phyloP scores from a whole-genome alignment of 371 early-diverging fungal genomes.

The Zopfochytrium polystomum region DNA sequence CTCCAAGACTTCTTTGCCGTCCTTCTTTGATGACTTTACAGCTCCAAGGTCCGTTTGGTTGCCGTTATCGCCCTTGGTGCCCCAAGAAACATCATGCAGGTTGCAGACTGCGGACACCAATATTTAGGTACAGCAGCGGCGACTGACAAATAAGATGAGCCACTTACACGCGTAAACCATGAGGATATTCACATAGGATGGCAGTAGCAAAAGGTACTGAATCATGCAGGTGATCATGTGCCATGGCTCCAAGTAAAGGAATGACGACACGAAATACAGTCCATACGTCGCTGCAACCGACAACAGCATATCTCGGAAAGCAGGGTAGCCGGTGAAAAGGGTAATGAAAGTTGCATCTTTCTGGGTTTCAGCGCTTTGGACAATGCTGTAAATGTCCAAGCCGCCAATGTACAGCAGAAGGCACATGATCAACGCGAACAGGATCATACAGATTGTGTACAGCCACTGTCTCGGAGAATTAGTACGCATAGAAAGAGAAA shows the following conservation, averaged over 20 bases:
- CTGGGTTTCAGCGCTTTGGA: too few relatives aligned
- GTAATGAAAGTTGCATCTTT: slow-evolving; percentile 8
- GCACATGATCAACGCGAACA: slow-evolving; percentile 75
- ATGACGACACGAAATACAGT: slow-evolving; percentile 70
- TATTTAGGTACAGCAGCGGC: too few relatives aligned
- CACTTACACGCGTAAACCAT: slow-evolving; percentile 79
- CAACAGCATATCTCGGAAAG: slow-evolving; percentile 75
- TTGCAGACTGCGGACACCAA: slow-evolving; percentile 42
- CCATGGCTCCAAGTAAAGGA: slow-evolving; percentile 84
- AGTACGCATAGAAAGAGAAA: not conserved
- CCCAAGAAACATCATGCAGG: slow-evolving; percentile 77
- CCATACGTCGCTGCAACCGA: slow-evolving; percentile 81
- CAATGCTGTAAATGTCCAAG: slow-evolving; percentile 47
- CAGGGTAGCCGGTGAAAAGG: slow-evolving; percentile 17
- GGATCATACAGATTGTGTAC: slow-evolving; percentile 51
- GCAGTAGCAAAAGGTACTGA: slow-evolving; percentile 82
- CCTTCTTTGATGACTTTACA: slow-evolving; percentile 35
- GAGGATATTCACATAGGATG: slow-evolving; percentile 84
- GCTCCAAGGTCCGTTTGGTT: slow-evolving; percentile 21
- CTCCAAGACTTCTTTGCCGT: slow-evolving; percentile 42
- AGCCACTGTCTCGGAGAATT: not conserved
- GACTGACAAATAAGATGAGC: too few relatives aligned
- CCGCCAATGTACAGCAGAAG: slow-evolving; percentile 61
- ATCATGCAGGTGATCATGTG: slow-evolving; percentile 87
- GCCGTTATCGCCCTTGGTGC: slow-evolving; percentile 47